A percentile compares a stretch with the other conserved stretches of the same genome.
These are phyloP conservation scores for Ceratobasidium theobromae DNA, from an alignment of 1,284 basidiomycete genomes.

Conservation along the genomic window DNA sequence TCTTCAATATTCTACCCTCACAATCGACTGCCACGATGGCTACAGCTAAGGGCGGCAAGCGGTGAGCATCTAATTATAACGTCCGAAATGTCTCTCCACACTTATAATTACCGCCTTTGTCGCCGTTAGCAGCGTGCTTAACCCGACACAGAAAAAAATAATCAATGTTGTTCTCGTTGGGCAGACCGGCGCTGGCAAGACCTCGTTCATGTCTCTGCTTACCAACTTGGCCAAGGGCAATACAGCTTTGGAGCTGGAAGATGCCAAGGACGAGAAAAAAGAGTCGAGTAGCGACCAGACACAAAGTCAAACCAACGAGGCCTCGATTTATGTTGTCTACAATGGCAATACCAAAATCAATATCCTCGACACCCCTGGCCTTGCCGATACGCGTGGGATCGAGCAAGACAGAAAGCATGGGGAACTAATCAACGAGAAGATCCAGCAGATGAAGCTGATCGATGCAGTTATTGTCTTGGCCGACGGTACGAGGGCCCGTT, in stretches of 20 bases:
- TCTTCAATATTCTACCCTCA: too few species aligned
- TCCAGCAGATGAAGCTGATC: neutral
- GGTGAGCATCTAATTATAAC: too few species aligned
- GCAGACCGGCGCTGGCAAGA: constrained; percentile 11
- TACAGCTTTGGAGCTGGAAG: neutral
- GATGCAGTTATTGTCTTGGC: constrained; percentile 7
- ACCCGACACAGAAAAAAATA: too few species aligned
- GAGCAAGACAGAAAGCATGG: constrained; percentile 37
- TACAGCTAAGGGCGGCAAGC: too few species aligned
- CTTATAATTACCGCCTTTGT: too few species aligned
- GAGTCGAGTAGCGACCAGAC: neutral
- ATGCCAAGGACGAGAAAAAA: neutral
- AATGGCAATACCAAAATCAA: neutral
- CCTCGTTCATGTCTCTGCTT: neutral
- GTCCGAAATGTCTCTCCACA: too few species aligned
- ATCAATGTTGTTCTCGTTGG: constrained; percentile 17
- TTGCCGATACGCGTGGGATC: constrained; percentile 39
- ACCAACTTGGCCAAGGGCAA: neutral
- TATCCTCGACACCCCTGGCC: constrained; percentile 40
- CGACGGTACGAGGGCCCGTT: neutral
- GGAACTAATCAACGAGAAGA: neutral
- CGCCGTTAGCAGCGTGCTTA: too few species aligned
- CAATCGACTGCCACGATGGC: too few species aligned
- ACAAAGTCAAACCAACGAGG: constrained; percentile 8
- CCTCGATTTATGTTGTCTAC: constrained; percentile 1